These are phyloP conservation scores for Epichloe sp. DNA, from an alignment of 2,329 filamentous ascomycete species.

Conservation along the genomic window DNA sequence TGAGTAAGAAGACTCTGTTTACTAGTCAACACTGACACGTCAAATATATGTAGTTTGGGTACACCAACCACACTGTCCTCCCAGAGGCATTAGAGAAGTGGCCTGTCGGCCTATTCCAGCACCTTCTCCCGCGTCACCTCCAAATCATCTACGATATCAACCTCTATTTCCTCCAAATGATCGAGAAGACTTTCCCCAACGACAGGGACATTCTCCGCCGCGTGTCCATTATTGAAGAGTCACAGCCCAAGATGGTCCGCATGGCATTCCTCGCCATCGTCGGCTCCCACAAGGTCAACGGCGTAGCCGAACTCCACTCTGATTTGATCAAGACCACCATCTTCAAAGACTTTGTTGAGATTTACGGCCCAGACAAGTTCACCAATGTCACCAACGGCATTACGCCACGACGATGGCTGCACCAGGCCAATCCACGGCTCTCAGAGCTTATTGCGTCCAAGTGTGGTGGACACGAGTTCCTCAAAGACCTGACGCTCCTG, in stretches of 20 bases:
- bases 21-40: neutral
- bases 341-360: conserved; percentile 94
- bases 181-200: conserved; percentile 82
- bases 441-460: conserved; percentile 89
- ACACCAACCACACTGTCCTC: conserved; percentile 97
- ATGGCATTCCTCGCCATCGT: conserved; percentile 95
- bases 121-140: conserved; percentile 83
- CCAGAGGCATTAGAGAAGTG: conserved; percentile 97
- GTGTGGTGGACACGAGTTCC: conserved; percentile 66
- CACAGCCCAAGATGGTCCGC: conserved; percentile 91
- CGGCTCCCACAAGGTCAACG: conserved; percentile 98
- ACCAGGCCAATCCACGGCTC: conserved; percentile 89
- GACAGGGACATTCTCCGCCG: conserved; percentile 73
- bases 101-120: conserved; percentile 85
- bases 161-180: conserved; percentile 76
- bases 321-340: conserved; percentile 98
- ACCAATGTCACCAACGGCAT: conserved; percentile 98
- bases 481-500: conserved; percentile 79
- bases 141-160: conserved; percentile 99
- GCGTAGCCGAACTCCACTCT: conserved; percentile 92
- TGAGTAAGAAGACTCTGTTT: neutral
- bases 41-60: conserved; percentile 55
- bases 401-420: conserved; percentile 88
- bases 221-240: conserved; percentile 97
- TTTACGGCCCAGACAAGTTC: conserved; percentile 95